Conservation (phyloP, 1,139 yeast genomes). For the Taphrina populina region DNA sequence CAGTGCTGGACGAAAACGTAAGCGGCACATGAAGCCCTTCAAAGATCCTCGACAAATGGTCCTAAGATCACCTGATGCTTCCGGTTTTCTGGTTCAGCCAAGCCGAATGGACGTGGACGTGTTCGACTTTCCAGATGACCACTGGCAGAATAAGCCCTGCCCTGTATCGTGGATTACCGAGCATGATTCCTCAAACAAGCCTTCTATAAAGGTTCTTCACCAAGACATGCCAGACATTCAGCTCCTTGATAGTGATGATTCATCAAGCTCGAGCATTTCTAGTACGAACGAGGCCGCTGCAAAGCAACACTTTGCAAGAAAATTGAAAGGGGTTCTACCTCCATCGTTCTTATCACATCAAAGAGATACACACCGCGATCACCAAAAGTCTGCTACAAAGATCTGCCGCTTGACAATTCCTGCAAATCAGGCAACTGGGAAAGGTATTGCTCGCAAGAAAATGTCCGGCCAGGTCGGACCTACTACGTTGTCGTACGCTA, state of each 20-base stretch:
- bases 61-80: neutral
- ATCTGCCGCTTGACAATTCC: no score
- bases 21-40: neutral
- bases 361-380: no score
- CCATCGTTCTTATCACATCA: constrained; percentile 9
- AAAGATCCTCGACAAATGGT: neutral
- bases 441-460: neutral
- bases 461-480: no score
- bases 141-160: constrained; percentile 3
- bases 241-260: neutral
- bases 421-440: no score
- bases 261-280: neutral
- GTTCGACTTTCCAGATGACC: constrained; percentile 14
- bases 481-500: neutral
- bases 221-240: neutral
- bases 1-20: neutral
- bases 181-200: neutral
- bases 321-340: constrained; percentile 10
- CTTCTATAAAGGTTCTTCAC: neutral
- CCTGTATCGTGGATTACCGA: neutral
- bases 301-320: constrained; percentile 4
- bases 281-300: neutral
- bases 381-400: no score
- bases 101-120: neutral
- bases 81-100: neutral